Evolutionary conservation across 2,329 filamentous ascomycete species (phyloP).

Genomic region (Elsinoe necatrix): DNA sequence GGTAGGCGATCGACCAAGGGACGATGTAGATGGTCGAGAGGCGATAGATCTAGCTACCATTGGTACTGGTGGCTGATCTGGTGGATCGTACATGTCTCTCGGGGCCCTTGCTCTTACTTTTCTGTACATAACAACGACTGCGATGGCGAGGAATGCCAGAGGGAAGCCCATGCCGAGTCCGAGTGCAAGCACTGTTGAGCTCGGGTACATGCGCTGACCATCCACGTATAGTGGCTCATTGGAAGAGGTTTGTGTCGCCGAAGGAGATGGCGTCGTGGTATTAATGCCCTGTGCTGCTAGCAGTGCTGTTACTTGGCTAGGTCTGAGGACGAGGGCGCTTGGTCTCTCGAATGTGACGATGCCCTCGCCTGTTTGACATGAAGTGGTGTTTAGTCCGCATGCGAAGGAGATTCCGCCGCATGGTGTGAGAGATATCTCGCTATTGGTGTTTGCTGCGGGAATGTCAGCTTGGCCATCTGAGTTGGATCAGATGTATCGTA

Average conservation of each 20-base stretch:
- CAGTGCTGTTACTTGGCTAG: constrained; percentile 25
- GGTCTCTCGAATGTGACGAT: constrained; percentile 23
- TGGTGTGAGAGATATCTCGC: constrained; percentile 15
- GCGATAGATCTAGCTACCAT: constrained; percentile 3
- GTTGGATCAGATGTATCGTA: neutral
- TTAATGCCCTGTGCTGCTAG: constrained; percentile 20
- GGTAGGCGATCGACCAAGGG: constrained; percentile 21
- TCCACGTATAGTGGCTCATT: constrained; percentile 19
- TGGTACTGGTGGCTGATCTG: constrained; percentile 21
- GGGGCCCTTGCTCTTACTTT: constrained; percentile 21
- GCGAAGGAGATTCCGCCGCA: constrained; percentile 24
- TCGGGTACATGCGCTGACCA: constrained; percentile 17
- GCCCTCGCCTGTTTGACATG: constrained; percentile 21
- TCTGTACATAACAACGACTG: constrained; percentile 21
- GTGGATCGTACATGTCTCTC: constrained; percentile 29
- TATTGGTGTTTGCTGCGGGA: constrained; percentile 14
- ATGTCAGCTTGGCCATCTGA: constrained; percentile 9
- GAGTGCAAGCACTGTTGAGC: constrained; percentile 23
- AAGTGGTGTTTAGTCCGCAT: constrained; percentile 24
- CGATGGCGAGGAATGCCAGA: constrained; percentile 23
- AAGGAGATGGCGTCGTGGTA: constrained; percentile 15
- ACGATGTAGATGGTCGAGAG: constrained; percentile 18
- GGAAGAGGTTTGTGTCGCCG: constrained; percentile 11
- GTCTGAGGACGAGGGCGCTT: constrained; percentile 23
- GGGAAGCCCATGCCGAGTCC: constrained; percentile 25